These are phyloP conservation scores for Erucastrum elatum DNA, from an alignment of 345 rosid species.

Conservation along the genomic window DNA sequence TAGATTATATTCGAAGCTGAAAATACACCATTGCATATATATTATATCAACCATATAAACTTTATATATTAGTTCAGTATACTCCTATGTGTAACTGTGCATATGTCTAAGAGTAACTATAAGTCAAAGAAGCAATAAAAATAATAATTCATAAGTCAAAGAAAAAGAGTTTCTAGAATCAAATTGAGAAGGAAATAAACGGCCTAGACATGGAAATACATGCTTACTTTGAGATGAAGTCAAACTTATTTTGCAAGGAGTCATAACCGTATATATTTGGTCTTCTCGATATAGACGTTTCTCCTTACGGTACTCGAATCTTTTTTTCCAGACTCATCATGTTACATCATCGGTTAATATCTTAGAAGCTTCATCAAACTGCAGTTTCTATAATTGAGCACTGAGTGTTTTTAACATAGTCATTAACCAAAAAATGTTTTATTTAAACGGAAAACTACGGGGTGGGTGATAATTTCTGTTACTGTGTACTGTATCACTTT, in stretches of 20 bases:
- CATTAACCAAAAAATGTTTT: background rate
- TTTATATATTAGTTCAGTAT: background rate
- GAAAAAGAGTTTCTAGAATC: conserved; percentile 33
- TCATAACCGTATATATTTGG: conserved; percentile 14
- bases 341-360: background rate
- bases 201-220: conserved; percentile 30
- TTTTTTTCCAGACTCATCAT: conserved; percentile 10
- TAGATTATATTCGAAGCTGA: conserved; percentile 6
- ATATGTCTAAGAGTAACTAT: background rate
- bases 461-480: background rate
- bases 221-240: conserved; percentile 28
- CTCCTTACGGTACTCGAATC: conserved; percentile 25
- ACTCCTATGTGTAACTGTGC: background rate
- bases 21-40: background rate
- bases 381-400: background rate
- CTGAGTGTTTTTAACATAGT: background rate
- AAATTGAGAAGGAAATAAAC: background rate
- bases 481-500: no score
- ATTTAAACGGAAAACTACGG: background rate
- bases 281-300: conserved; percentile 34
- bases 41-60: background rate
- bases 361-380: conserved; percentile 9
- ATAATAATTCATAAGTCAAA: conserved; percentile 8
- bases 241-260: conserved; percentile 31
- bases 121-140: conserved; percentile 31